Evolutionary conservation across 805 yeast genomes (phyloP), one percentile per base, ranked within the genome.

Genomic region (Candida fluviatilis): DNA sequence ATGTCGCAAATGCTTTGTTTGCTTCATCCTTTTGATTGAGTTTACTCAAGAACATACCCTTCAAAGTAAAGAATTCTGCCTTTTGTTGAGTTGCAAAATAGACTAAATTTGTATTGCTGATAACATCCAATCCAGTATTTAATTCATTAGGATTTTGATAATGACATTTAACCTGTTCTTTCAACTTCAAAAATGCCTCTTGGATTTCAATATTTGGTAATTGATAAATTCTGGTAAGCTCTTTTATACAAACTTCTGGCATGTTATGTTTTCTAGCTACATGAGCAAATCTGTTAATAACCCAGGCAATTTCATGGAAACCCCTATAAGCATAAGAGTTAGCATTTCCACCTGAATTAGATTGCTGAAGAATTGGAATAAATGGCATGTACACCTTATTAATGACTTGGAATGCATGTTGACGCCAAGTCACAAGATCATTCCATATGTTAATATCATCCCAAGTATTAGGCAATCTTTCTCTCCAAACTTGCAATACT

Each of bases 231-330:
- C 90, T 84, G 2, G 96, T 85, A 55, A 93, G 69, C 57, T 93
- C 97, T 46, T 80, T 84, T 46, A 91, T 80, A 65, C 99, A 93
- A 28, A 95, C 99, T 40, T 93, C 97, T 2, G 96, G 86, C 95
- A 93, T 86, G 46, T 86, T 82, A 59, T 93, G 99, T 60, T 89
- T 88, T 47, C 99, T 76, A 0, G 99, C 98, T 38, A 95, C 98
- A 65, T 93, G 99, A 0, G 99, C 99, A 69, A 93, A 93, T 37
- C 98, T 68, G 62, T 93, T 93, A 53, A 93, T 91, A 5, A 93
- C 96, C 97, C 99, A 95, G 0, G 99, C 99, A 59, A 91, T 88
- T 62, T 93, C 99, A 58, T 93, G 99, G 64, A 87, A 93, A 1
- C 99, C 99, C 47, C 99, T 75, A 62, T 91, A 95, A 1, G 96